A percentile compares a stretch with the other conserved stretches of the same genome.
Conservation (phyloP, 176 grass and related monocot genomes). For the Ensete ventricosum region DNA sequence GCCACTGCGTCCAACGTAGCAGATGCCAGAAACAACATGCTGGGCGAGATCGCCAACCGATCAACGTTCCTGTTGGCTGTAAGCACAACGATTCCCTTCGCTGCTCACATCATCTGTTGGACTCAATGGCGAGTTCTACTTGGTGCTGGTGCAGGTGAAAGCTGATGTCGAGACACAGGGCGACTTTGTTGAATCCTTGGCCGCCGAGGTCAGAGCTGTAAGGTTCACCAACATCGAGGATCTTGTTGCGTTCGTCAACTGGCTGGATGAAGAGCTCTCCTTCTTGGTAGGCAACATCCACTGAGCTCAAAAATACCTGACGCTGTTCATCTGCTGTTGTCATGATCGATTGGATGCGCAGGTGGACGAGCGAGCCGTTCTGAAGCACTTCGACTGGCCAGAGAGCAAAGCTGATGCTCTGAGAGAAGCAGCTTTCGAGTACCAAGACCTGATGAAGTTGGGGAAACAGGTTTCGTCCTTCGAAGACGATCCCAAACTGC, state of each 20-base stretch:
- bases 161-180: conserved; percentile 95
- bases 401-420: conserved; percentile 89
- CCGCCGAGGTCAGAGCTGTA: conserved; percentile 28
- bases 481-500: conserved; percentile 46
- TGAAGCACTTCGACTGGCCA: conserved; percentile 96
- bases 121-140: background rate
- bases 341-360: conserved; percentile 14
- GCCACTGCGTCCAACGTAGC: conserved; percentile 49
- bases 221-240: conserved; percentile 53
- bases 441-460: conserved; percentile 70
- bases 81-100: conserved; percentile 26
- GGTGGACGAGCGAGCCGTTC: conserved; percentile 88
- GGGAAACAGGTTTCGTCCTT: conserved; percentile 61
- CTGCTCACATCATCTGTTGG: background rate
- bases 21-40: conserved; percentile 77
- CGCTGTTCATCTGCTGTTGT: too few species aligned
- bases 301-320: too few species aligned
- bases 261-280: conserved; percentile 92
- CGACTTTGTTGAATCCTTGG: conserved; percentile 65
- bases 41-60: conserved; percentile 89
- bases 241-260: conserved; percentile 68
- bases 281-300: conserved; percentile 55
- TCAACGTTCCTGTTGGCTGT: conserved; percentile 91
- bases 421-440: conserved; percentile 70
- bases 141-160: conserved; percentile 54